Conservation (phyloP, 768 basidiomycete genomes). For the Melanogaster broomeanus region DNA sequence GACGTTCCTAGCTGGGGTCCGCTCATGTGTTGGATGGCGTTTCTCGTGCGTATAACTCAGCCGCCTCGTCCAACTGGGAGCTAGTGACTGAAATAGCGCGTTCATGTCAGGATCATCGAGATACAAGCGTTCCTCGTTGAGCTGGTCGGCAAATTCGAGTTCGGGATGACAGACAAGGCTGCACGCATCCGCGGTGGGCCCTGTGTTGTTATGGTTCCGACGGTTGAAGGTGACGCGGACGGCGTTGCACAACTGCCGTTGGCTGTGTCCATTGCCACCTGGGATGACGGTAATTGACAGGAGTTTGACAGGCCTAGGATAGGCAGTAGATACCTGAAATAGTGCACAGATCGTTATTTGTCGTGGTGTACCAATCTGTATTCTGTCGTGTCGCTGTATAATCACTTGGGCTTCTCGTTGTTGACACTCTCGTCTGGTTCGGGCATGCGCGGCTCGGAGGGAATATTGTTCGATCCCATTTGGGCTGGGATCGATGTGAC, state of each 20-base stretch:
- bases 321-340: no score
- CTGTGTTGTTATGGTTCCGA: conserved; percentile 38
- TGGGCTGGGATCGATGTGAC: no score
- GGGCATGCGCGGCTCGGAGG: no score
- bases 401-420: no score
- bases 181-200: conserved; percentile 32
- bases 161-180: conserved; percentile 35
- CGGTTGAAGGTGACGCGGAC: conserved; percentile 33
- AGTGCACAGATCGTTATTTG: no score
- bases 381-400: no score
- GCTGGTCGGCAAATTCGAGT: conserved; percentile 54
- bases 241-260: conserved; percentile 38
- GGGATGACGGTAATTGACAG: no score
- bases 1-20: conserved; percentile 23
- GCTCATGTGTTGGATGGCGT: conserved; percentile 33
- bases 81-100: background rate
- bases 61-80: background rate
- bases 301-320: no score
- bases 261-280: conserved; percentile 23
- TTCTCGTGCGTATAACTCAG: conserved; percentile 24
- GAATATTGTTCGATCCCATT: no score
- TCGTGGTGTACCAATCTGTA: no score
- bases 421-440: no score
- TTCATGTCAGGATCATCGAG: conserved; percentile 41
- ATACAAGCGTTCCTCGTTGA: conserved; percentile 61